phyloP scores from a whole-genome alignment of 305 asterid genomes.

The Fraxinus albicans region DNA sequence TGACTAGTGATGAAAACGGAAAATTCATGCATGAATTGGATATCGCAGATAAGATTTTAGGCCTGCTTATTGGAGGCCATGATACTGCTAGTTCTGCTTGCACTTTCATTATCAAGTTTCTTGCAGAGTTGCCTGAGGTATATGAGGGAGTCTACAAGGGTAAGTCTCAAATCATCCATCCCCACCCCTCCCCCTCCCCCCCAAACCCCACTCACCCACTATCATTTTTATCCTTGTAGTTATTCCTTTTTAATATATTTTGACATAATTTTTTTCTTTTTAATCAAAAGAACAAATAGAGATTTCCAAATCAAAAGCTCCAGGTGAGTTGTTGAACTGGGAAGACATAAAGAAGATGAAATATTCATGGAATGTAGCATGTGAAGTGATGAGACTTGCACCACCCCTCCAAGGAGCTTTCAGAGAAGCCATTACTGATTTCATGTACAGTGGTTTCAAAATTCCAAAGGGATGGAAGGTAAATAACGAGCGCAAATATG shows the following conservation, averaged over 20 bases:
- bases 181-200: too few relatives aligned
- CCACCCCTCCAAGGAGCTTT: slow-evolving; percentile 30
- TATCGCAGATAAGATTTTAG: not conserved
- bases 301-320: slow-evolving; percentile 7
- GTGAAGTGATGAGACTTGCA: slow-evolving; percentile 25
- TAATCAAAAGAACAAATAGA: slow-evolving; percentile 16
- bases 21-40: slow-evolving; percentile 1
- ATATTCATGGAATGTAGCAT: slow-evolving; percentile 28
- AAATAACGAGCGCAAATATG: not conserved
- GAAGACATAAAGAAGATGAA: slow-evolving; percentile 32
- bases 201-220: not conserved
- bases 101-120: slow-evolving; percentile 19
- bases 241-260: too few relatives aligned
- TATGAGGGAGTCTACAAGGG: slow-evolving; percentile 26
- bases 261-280: too few relatives aligned
- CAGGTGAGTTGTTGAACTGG: slow-evolving; percentile 20
- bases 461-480: slow-evolving; percentile 42
- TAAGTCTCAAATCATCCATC: not conserved
- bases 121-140: slow-evolving; percentile 20
- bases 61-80: slow-evolving; percentile 22
- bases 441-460: slow-evolving; percentile 23
- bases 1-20: not conserved
- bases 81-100: slow-evolving; percentile 21
- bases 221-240: too few relatives aligned
- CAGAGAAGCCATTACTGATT: slow-evolving; percentile 23